Evolutionary conservation across 169 alveolate species (phyloP).

Genomic region (Eimeria acervulina): DNA sequence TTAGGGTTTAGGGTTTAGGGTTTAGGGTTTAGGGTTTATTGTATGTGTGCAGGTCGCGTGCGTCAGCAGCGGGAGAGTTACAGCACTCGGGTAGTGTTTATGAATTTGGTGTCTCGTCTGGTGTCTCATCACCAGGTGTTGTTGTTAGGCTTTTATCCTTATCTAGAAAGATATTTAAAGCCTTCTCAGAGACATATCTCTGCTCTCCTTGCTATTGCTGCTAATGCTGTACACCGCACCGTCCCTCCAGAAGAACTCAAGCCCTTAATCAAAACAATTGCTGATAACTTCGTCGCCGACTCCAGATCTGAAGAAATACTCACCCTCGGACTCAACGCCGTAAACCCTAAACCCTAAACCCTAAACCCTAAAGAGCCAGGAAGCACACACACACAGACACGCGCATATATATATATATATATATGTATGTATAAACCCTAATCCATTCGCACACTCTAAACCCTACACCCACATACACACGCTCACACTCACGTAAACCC

Average conservation of each 20-base stretch:
- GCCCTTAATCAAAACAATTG: constrained; percentile 90
- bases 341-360: constrained; percentile 71
- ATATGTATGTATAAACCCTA: constrained; percentile 10
- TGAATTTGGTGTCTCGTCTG: constrained; percentile 91
- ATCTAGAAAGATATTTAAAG: constrained; percentile 87
- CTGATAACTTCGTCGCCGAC: constrained; percentile 92
- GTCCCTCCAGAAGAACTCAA: constrained; percentile 94
- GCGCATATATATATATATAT: too few species aligned
- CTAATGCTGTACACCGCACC: constrained; percentile 92
- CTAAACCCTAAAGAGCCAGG: neutral
- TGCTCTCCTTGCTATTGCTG: constrained; percentile 90
- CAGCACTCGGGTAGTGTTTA: constrained; percentile 88
- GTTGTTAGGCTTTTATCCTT: constrained; percentile 89
- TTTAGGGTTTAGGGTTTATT: neutral
- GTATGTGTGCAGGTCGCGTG: constrained; percentile 73
- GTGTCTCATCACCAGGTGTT: constrained; percentile 92
- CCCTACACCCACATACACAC: too few species aligned
- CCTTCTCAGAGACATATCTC: constrained; percentile 91
- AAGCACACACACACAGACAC: neutral
- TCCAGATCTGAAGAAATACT: constrained; percentile 89
- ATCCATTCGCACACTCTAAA: neutral
- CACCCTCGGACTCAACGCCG: constrained; percentile 92
- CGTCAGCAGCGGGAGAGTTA: constrained; percentile 85
- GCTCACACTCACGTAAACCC: neutral
- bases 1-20: constrained; percentile 15